Evolutionary conservation across 768 basidiomycete genomes (phyloP).

Genomic region (Gloeopeniophorella convolvens): DNA sequence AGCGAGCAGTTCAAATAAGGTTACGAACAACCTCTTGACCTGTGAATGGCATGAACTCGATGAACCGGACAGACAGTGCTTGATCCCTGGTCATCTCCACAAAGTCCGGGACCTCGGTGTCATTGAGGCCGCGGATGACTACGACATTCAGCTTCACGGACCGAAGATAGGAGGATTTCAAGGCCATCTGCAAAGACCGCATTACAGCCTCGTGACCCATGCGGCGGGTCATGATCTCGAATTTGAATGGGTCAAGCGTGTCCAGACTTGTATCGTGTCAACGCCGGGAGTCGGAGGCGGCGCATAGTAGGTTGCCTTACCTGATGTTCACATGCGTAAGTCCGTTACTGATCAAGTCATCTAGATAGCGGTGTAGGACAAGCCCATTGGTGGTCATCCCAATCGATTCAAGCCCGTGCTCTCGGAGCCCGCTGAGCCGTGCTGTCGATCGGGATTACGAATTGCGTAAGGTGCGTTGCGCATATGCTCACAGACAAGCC

Average conservation of each 20-base stretch:
- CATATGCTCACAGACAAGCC: slow-evolving; percentile 53
- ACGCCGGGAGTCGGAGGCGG: background rate
- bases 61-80: slow-evolving; percentile 71
- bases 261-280: slow-evolving; percentile 49
- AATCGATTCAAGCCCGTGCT: slow-evolving; percentile 61
- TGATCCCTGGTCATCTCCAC: slow-evolving; percentile 65
- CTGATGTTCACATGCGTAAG: slow-evolving; percentile 65
- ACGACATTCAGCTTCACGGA: slow-evolving; percentile 83
- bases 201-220: slow-evolving; percentile 72
- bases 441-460: slow-evolving; percentile 37
- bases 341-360: slow-evolving; percentile 58
- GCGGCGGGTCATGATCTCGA: slow-evolving; percentile 80
- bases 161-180: slow-evolving; percentile 41
- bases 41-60: slow-evolving; percentile 93
- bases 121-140: slow-evolving; percentile 74
- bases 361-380: slow-evolving; percentile 65
- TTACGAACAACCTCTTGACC: slow-evolving; percentile 36
- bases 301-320: slow-evolving; percentile 17
- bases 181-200: slow-evolving; percentile 56
- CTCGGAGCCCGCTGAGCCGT: slow-evolving; percentile 53
- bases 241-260: slow-evolving; percentile 80
- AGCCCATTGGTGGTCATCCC: slow-evolving; percentile 87
- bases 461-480: background rate
- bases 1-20: slow-evolving; percentile 1
- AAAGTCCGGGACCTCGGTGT: slow-evolving; percentile 73